phyloP scores from a whole-genome alignment of 108 stramenopile genomes.

The Chaetoceros muelleri region DNA sequence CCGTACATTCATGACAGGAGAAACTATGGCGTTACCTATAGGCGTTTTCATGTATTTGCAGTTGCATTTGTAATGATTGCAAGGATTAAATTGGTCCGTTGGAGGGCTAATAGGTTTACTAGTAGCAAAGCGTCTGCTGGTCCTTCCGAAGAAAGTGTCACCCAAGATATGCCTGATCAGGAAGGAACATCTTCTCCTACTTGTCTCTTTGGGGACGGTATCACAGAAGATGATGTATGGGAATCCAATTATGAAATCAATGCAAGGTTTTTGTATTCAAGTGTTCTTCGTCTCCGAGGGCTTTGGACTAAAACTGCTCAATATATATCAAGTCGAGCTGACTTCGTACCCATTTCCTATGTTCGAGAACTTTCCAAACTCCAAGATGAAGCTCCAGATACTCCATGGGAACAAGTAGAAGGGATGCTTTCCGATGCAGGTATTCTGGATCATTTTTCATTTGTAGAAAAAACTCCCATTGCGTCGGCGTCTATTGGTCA shows the following conservation, averaged over 20 bases:
- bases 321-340: neutral
- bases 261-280: constrained; percentile 19
- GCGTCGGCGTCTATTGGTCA: constrained; percentile 5
- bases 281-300: constrained; percentile 8
- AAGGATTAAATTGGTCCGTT: constrained; percentile 13
- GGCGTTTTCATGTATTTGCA: constrained; percentile 19
- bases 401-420: constrained; percentile 1
- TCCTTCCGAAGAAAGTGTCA: neutral
- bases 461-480: neutral
- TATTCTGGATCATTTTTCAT: constrained; percentile 1
- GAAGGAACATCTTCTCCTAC: neutral
- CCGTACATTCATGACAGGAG: constrained; percentile 11
- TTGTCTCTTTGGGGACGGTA: constrained; percentile 15
- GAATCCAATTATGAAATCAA: constrained; percentile 27
- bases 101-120: constrained; percentile 15
- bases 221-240: constrained; percentile 24
- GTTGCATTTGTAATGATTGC: constrained; percentile 21
- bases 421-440: neutral
- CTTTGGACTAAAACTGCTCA: constrained; percentile 7
- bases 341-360: constrained; percentile 3
- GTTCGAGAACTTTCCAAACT: constrained; percentile 4
- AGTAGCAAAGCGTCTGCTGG: neutral
- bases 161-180: neutral
- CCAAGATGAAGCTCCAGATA: constrained; percentile 6
- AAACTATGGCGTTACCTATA: constrained; percentile 15